phyloP scores from a whole-genome alignment of 306 rosid species.

The Inga oerstediana region DNA sequence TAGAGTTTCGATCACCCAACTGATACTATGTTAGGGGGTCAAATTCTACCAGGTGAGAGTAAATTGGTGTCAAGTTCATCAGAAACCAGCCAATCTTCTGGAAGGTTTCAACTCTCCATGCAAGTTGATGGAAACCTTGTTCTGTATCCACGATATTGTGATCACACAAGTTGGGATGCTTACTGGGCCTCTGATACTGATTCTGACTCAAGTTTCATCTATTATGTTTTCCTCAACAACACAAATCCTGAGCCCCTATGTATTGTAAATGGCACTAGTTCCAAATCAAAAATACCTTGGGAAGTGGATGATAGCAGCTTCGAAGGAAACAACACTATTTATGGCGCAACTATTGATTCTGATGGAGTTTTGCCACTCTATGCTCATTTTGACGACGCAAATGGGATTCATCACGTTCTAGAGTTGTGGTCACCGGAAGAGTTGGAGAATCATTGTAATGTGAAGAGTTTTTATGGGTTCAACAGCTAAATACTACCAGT shows the following conservation, averaged over 20 bases:
- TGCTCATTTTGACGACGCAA: neutral
- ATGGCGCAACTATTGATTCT: conserved; percentile 29
- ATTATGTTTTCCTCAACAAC: too few relatives aligned
- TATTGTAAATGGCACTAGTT: neutral
- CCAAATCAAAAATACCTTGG: neutral
- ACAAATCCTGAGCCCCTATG: neutral
- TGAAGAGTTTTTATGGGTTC: conserved; percentile 28
- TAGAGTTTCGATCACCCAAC: too few relatives aligned
- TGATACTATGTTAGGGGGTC: conserved; percentile 36
- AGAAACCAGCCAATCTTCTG: neutral
- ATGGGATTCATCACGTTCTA: neutral
- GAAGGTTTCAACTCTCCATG: conserved; percentile 35
- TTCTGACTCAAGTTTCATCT: too few relatives aligned
- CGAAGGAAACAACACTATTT: neutral
- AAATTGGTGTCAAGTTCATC: conserved; percentile 31
- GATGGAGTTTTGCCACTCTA: conserved; percentile 30
- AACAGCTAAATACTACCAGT: conserved; percentile 28
- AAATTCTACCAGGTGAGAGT: conserved; percentile 9
- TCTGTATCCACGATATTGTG: conserved; percentile 8
- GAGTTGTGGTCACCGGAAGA: neutral
- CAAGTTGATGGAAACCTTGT: conserved; percentile 40
- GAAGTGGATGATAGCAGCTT: neutral
- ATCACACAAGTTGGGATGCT: neutral
- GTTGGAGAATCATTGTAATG: neutral
- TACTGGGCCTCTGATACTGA: conserved; percentile 22